Base-by-base conservation (phyloP, 1,284 basidiomycete species). In the Malassezia slooffiae region DNA sequence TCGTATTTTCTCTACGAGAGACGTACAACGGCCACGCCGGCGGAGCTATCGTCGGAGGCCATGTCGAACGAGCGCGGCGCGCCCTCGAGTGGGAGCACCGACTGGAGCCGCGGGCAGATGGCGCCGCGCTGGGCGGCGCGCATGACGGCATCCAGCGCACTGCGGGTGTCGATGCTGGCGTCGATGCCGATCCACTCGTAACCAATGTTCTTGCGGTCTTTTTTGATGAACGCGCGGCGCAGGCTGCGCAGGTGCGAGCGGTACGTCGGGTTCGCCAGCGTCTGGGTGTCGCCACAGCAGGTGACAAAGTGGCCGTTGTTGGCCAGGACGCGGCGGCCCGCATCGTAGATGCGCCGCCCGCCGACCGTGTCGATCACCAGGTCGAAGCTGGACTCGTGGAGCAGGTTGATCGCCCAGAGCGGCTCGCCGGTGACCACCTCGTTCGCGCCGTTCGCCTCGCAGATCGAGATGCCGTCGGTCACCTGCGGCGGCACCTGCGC, bases 391-490 rank as follows among this genome's bases (percentile, higher is more conserved):
- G 60, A 64, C 47, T 73, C 72, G 54, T 72, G 68, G 22, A 71
- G 52, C 20, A 64, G 53, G 43, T 72, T 71, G 52, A 73, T 57
- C 13, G 70, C 68, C 50, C 70, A 67, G 16, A 72, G 56, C 30
- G 71, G 65, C 26, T 72, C 72, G 19, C 71, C 72, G 4, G 67
- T 51, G 11, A 73, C 48, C 10, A 72, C 70, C 23, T 72, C 71
- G 15, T 67, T 65, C 7, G 71, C 72, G 15, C 72, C 72, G 26
- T 70, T 71, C 9, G 69, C 64, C 32, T 60, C 57, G 38, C 67
- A 69, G 3, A 70, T 55, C 6, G 54, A 47, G 3, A 70, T 62
- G 12, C 63, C 70, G 28, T 72, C 71, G 6, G 58, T 41, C 20
- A 67, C 54, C 5, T 39, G 39, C 10, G 63, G 48, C 2, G 72